phyloP scores from a whole-genome alignment of 2,329 filamentous ascomycete species.

The Piedraia hortae region DNA sequence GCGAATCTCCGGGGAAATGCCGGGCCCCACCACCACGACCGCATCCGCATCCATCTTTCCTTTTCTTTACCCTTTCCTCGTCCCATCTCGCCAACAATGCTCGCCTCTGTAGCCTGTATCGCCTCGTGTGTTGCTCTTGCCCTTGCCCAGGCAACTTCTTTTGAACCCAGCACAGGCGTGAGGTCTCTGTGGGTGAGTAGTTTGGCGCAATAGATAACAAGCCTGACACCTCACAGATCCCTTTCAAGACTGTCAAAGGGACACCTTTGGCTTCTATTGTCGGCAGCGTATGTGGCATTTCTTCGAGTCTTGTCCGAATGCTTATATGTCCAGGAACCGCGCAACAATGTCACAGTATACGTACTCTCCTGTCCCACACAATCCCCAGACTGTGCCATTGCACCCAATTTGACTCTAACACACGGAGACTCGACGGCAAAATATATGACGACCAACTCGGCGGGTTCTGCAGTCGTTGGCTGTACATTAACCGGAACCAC shows the following conservation, averaged over 20 bases:
- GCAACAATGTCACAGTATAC: constrained; percentile 2
- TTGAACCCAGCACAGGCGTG: constrained; percentile 2
- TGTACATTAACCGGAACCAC: constrained; percentile 2
- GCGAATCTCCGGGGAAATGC: background rate
- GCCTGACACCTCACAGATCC: constrained; percentile 2
- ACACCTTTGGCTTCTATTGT: constrained; percentile 4
- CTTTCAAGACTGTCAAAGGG: constrained; percentile 3
- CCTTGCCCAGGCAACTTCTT: constrained; percentile 2
- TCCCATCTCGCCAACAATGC: constrained; percentile 1
- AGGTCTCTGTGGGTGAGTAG: constrained; percentile 3
- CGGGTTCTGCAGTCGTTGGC: constrained; percentile 2
- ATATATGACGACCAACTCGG: constrained; percentile 3
- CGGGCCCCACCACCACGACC: background rate
- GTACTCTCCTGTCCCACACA: constrained; percentile 4
- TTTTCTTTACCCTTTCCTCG: background rate
- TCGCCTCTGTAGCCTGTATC: constrained; percentile 1
- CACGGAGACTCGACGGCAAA: constrained; percentile 3
- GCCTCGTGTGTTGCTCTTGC: constrained; percentile 1
- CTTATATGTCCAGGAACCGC: background rate
- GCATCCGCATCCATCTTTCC: background rate
- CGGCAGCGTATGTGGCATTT: constrained; percentile 1
- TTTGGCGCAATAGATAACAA: background rate
- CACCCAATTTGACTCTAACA: constrained; percentile 4
- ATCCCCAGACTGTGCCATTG: constrained; percentile 3
- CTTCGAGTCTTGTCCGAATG: background rate